Evolutionary conservation across 805 yeast genomes (phyloP).

Genomic region (Clavispora phyllophila): DNA sequence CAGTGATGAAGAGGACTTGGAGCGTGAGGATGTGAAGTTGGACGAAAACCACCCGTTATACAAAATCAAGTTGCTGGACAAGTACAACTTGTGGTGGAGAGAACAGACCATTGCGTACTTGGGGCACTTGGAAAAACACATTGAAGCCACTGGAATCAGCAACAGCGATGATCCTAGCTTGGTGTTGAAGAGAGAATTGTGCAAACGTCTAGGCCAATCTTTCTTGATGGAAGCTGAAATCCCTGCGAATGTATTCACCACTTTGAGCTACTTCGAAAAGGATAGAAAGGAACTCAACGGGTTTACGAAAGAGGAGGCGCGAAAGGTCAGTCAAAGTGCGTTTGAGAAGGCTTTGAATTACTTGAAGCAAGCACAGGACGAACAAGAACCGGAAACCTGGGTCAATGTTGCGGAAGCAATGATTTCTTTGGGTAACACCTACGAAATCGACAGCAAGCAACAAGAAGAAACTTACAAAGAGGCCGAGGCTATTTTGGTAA

Average conservation of each 20-base stretch:
- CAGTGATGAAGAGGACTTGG: constrained; percentile 50
- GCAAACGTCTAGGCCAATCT: constrained; percentile 56
- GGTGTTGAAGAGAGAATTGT: constrained; percentile 33
- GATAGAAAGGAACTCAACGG: constrained; percentile 31
- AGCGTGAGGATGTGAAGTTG: constrained; percentile 33
- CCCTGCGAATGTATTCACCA: constrained; percentile 50
- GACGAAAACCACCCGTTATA: constrained; percentile 53
- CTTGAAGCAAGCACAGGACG: constrained; percentile 56
- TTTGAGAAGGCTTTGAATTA: constrained; percentile 52
- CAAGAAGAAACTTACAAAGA: constrained; percentile 62
- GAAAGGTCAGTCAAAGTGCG: constrained; percentile 41
- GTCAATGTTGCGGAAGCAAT: constrained; percentile 82
- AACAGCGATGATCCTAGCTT: constrained; percentile 12
- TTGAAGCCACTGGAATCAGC: constrained; percentile 10
- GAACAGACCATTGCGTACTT: constrained; percentile 34
- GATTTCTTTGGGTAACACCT: constrained; percentile 72
- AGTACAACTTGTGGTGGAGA: constrained; percentile 55
- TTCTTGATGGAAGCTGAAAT: constrained; percentile 60
- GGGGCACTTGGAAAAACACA: constrained; percentile 23
- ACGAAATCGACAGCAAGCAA: constrained; percentile 57
- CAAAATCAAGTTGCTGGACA: constrained; percentile 32
- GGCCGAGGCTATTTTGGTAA: constrained; percentile 64
- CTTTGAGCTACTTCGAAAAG: constrained; percentile 50
- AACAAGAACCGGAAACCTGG: constrained; percentile 76
- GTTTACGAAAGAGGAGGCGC: constrained; percentile 38